Percentiles rank a stretch among this genome's conserved stretches.
These are phyloP conservation scores for Didymella sp. DNA, from an alignment of 2,329 filamentous ascomycete genomes.

Conservation along the genomic window DNA sequence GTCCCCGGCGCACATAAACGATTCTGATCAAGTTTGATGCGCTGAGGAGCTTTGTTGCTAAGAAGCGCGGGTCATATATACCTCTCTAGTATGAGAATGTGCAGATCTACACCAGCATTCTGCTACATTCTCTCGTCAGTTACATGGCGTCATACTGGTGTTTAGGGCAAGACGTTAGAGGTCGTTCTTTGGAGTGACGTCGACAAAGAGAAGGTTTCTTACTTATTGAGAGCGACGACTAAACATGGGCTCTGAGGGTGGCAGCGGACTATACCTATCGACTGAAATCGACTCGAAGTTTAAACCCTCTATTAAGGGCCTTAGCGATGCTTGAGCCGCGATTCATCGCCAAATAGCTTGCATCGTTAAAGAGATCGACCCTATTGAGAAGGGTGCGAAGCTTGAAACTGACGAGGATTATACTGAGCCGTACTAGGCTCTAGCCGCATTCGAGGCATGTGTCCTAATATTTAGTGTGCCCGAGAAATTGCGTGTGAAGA, in stretches of 20 bases:
- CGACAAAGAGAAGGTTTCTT: neutral
- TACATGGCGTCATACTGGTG: slow-evolving; percentile 19
- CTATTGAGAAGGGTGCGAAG: slow-evolving; percentile 1
- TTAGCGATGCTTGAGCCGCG: slow-evolving; percentile 1
- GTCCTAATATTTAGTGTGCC: neutral
- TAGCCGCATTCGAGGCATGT: neutral
- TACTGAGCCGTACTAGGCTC: neutral
- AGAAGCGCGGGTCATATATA: neutral
- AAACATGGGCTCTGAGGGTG: neutral
- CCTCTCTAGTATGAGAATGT: slow-evolving; percentile 21
- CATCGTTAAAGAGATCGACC: slow-evolving; percentile 9
- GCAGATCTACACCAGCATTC: slow-evolving; percentile 12
- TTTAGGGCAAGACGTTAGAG: neutral
- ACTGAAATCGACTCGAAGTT: slow-evolving; percentile 1
- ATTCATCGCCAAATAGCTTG: slow-evolving; percentile 7
- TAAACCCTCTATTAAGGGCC: slow-evolving; percentile 6
- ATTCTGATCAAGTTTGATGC: slow-evolving; percentile 24
- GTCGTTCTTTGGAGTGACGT: neutral
- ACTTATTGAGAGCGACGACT: neutral
- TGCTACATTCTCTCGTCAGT: slow-evolving; percentile 21
- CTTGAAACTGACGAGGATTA: slow-evolving; percentile 3
- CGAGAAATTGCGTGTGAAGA: slow-evolving; percentile 1
- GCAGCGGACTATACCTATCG: neutral
- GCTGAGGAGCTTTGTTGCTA: slow-evolving; percentile 12
- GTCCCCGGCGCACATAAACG: slow-evolving; percentile 16